phyloP scores from a whole-genome alignment of 2,329 filamentous ascomycete species.

The Colletotrichum chrysophilum region DNA sequence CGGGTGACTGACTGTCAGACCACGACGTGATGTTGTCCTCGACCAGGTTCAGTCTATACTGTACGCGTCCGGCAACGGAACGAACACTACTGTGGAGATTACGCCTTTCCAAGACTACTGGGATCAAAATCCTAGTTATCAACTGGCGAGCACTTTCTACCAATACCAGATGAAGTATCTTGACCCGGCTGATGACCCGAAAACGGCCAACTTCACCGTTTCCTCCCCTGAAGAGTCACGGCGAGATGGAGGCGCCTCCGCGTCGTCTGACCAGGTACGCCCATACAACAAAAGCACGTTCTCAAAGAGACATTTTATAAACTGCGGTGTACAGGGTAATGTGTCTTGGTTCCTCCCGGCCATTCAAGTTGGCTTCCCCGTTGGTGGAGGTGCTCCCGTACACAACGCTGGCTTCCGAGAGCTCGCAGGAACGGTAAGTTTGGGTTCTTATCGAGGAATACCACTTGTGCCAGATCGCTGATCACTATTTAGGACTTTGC shows the following conservation, averaged over 20 bases:
- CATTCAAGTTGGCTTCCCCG: constrained; percentile 17
- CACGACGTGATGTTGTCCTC: constrained; percentile 8
- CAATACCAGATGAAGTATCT: constrained; percentile 7
- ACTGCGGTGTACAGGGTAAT: not conserved
- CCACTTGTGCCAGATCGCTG: not conserved
- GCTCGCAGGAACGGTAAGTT: not conserved
- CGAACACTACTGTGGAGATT: constrained; percentile 13
- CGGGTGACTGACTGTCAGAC: not conserved
- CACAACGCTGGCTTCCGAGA: constrained; percentile 19
- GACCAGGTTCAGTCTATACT: constrained; percentile 2
- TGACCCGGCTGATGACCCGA: constrained; percentile 1
- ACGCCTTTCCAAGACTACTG: constrained; percentile 18
- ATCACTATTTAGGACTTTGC: constrained; percentile 3
- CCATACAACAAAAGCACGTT: too few relatives aligned
- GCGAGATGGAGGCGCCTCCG: not conserved
- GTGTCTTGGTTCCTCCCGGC: constrained; percentile 19
- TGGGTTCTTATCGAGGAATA: rapidly evolving
- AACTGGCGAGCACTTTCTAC: constrained; percentile 9
- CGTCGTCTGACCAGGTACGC: constrained; percentile 1
- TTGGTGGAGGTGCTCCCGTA: constrained; percentile 9
- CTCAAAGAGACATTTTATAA: not conserved
- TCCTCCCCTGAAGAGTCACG: constrained; percentile 8
- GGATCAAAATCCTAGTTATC: constrained; percentile 18
- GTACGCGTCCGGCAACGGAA: constrained; percentile 5
- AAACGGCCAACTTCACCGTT: constrained; percentile 15